Evolutionary conservation across 2,329 filamentous ascomycete species (phyloP), one percentile per base, ranked within the genome.

Genomic region (Aspergillus sp.): DNA sequence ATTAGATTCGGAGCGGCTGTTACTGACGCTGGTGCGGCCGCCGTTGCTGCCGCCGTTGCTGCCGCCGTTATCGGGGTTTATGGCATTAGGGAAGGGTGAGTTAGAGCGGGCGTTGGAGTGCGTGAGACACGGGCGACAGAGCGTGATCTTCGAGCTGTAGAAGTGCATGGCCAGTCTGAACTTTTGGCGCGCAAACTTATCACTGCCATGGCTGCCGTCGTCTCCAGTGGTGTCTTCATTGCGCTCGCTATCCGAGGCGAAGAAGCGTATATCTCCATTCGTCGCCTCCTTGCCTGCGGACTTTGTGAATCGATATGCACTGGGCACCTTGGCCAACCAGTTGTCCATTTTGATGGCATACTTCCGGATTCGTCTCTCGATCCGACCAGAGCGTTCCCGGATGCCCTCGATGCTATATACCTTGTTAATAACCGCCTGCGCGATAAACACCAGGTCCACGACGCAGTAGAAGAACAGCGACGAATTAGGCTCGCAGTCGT

Each of bases 101-200:
- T 26, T 39, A 26, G 26, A 9, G 5, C 36, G 26, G 12, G 36
- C n/a, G 4, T 39, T 39, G 3, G 36, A 12, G 19, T 64, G 59
- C 26, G 65, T 66, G 30, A 72, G 63, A 48, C 67, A 72, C 2
- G 70, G 70, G 29, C 70, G 65, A 49, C 62, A 66, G 36, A 72
- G 62, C 6, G 61, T 65, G 40, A 70, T 66, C 5, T 64, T 61
- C 12, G 66, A 58, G 34, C 68, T 67, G 48, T 69, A 70, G 52
- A 66, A 72, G 51, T 58, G 57, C 50, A 73, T 62, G 3, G 67
- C 70, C 7, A 73, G 57, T 48, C 55, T 57, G 46, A 66, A 54
- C 4, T 66, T 60, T 45, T 65, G 58, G 28, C 66, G 62, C 7
- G 58, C 41, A 40, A 48, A 54, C n/a, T 30, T 29, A 6, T n/a